These are phyloP conservation scores for Candida albicans DNA, from an alignment of 1,139 yeast species.

Conservation along the genomic window DNA sequence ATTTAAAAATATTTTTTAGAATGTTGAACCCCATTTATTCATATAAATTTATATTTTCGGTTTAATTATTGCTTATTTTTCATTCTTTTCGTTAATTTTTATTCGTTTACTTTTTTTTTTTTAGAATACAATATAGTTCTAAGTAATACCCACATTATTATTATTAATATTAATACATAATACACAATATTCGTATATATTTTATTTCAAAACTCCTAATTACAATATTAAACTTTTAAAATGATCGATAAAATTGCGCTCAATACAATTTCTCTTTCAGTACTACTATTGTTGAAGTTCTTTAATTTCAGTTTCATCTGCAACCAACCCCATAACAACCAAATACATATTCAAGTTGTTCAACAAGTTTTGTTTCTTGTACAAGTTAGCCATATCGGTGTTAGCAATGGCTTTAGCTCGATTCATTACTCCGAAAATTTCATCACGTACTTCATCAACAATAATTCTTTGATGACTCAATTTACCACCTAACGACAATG, in stretches of 20 bases:
- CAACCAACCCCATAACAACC: conserved; percentile 95
- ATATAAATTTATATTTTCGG: not conserved
- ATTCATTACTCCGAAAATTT: conserved; percentile 85
- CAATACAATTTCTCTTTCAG: not conserved
- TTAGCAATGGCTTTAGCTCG: conserved; percentile 70
- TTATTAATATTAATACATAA: not conserved
- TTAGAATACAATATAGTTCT: no score
- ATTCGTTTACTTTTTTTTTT: no score
- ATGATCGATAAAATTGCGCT: no score
- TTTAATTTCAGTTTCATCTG: conserved; percentile 65
- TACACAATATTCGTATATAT: not conserved
- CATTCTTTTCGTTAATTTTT: not conserved
- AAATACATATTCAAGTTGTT: conserved; percentile 87
- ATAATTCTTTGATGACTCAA: conserved; percentile 91
- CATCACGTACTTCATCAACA: conserved; percentile 92
- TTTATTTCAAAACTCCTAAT: no score
- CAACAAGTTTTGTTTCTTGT: conserved; percentile 63
- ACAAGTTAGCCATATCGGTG: conserved; percentile 53
- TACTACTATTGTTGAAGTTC: conserved; percentile 35
- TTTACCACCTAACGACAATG: conserved; percentile 89
- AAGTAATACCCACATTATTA: no score
- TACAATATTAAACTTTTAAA: no score
- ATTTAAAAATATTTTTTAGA: no score
- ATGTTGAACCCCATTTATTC: not conserved
- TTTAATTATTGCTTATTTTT: not conserved